Percentiles rank a stretch among this genome's conserved stretches.
phyloP scores from a whole-genome alignment of 2,329 filamentous ascomycete genomes.

The Acarospora socialis region DNA sequence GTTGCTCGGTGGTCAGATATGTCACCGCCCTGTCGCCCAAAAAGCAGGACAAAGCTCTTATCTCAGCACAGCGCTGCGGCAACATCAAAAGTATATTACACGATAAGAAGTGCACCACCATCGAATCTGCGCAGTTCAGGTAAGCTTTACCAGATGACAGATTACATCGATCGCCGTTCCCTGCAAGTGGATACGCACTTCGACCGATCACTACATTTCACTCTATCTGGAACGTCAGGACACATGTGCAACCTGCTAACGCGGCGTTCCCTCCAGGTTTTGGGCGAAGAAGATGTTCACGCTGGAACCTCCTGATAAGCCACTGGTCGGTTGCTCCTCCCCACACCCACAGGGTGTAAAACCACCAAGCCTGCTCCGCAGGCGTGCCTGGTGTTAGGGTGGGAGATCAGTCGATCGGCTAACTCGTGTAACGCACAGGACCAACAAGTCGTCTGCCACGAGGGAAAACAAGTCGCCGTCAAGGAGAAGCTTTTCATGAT shows the following conservation, averaged over 20 bases:
- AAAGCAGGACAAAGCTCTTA: constrained; percentile 38
- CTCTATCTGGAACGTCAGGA: background rate
- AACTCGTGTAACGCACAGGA: constrained; percentile 16
- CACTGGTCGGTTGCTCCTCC: constrained; percentile 22
- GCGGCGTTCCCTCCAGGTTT: constrained; percentile 23
- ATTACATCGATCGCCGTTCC: background rate
- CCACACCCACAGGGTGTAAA: constrained; percentile 3
- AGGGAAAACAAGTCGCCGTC: constrained; percentile 38
- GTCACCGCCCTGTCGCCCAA: constrained; percentile 35
- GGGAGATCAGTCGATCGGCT: constrained; percentile 3
- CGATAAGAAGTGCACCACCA: constrained; percentile 35
- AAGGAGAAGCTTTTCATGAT: constrained; percentile 38
- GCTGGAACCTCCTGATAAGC: constrained; percentile 26
- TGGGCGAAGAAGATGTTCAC: constrained; percentile 42
- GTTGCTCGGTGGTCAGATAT: constrained; percentile 24
- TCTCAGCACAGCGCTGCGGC: constrained; percentile 32
- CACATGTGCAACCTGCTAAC: background rate
- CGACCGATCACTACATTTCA: background rate
- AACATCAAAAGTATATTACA: constrained; percentile 34
- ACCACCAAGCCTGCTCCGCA: background rate
- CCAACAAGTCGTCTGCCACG: constrained; percentile 33
- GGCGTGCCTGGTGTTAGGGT: constrained; percentile 1
- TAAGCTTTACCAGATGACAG: constrained; percentile 14
- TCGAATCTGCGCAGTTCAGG: constrained; percentile 38
- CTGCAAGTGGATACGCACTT: background rate